These are phyloP conservation scores for Fusarium fujikuroi DNA, from an alignment of 2,329 filamentous ascomycete species.

Conservation along the genomic window DNA sequence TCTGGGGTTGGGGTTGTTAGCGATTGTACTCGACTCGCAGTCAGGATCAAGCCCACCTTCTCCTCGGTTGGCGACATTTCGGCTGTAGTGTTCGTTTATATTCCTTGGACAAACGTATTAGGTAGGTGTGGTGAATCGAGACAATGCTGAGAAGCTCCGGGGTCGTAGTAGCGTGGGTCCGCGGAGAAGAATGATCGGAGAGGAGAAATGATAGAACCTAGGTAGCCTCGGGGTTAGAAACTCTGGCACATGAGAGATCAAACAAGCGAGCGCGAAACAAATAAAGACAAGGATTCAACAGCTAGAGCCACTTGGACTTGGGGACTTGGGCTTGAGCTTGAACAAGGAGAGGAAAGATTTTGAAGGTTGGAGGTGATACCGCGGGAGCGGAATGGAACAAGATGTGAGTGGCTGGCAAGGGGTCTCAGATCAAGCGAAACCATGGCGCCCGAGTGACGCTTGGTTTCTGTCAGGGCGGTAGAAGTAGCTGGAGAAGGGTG, in stretches of 20 bases:
- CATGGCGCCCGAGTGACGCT: constrained; percentile 34
- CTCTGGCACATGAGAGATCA: neutral
- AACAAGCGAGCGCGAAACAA: constrained; percentile 11
- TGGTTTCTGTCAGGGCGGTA: constrained; percentile 30
- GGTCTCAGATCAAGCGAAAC: constrained; percentile 29
- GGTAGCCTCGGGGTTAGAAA: constrained; percentile 28
- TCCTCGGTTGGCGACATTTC: constrained; percentile 49
- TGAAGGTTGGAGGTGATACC: constrained; percentile 23
- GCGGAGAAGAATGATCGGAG: constrained; percentile 10
- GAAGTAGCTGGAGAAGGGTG: neutral
- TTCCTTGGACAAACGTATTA: constrained; percentile 16
- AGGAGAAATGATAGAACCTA: constrained; percentile 12
- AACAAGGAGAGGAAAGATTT: constrained; percentile 10
- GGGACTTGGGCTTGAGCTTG: neutral
- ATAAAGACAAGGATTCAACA: constrained; percentile 10
- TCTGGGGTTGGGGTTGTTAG: constrained; percentile 41
- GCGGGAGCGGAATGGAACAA: constrained; percentile 28
- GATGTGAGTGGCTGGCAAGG: constrained; percentile 35
- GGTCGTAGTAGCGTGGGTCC: constrained; percentile 22
- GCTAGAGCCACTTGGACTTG: constrained; percentile 3
- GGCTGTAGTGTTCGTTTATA: constrained; percentile 26
- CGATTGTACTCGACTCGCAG: neutral
- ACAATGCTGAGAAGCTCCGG: constrained; percentile 17
- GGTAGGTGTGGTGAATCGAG: constrained; percentile 9
- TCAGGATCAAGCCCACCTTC: constrained; percentile 44